Conservation (phyloP, 2,329 filamentous ascomycete genomes). For the Fusarium guadeloupense region DNA sequence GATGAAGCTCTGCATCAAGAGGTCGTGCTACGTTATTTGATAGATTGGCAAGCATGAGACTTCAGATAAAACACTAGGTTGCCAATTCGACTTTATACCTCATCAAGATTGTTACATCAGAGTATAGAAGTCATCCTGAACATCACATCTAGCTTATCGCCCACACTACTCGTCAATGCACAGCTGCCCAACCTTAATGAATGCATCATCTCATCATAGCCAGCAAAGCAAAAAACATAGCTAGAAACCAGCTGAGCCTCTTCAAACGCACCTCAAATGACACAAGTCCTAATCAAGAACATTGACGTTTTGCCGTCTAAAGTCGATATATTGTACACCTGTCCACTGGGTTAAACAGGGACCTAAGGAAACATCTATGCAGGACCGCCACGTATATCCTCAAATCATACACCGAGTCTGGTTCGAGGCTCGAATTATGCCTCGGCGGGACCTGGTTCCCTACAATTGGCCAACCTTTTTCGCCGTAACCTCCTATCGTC, state of each 20-base stretch:
- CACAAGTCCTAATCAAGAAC: slow-evolving; percentile 26
- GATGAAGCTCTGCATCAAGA: slow-evolving; percentile 27
- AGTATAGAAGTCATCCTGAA: background rate
- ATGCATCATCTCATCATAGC: slow-evolving; percentile 4
- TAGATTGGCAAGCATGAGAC: background rate
- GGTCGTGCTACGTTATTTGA: slow-evolving; percentile 32
- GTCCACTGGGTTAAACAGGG: slow-evolving; percentile 58
- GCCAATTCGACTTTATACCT: background rate
- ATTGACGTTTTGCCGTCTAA: slow-evolving; percentile 53
- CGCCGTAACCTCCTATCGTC: slow-evolving; percentile 39
- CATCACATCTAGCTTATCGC: slow-evolving; percentile 2
- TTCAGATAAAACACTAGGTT: background rate
- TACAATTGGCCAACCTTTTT: slow-evolving; percentile 39
- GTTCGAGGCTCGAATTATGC: slow-evolving; percentile 45
- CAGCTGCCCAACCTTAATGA: slow-evolving; percentile 1
- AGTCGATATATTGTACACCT: slow-evolving; percentile 63
- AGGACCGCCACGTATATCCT: slow-evolving; percentile 54
- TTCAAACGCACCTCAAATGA: slow-evolving; percentile 6
- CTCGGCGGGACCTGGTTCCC: slow-evolving; percentile 37
- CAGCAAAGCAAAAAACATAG: background rate
- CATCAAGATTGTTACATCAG: background rate
- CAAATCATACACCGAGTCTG: slow-evolving; percentile 52
- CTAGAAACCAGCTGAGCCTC: background rate
- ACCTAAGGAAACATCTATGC: slow-evolving; percentile 61
- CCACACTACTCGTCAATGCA: background rate